Percentiles rank a stretch among this genome's conserved stretches.
Conservation (phyloP, 1,139 yeast species). For the Geotrichum australiense region DNA sequence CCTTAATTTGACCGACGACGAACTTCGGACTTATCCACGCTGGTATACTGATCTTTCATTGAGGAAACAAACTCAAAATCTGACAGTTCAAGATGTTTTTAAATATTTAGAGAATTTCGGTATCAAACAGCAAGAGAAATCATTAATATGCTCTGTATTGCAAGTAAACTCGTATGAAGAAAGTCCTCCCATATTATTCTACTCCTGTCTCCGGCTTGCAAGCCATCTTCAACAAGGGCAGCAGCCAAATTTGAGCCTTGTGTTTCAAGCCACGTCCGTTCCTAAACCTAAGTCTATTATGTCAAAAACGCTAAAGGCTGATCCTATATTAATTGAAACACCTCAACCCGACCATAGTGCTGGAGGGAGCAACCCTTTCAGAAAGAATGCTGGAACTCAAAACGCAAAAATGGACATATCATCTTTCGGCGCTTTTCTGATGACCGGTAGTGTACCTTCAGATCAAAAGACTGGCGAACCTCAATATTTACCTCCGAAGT, state of each 20-base stretch:
- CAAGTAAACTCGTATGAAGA: constrained; percentile 31
- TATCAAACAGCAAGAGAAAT: constrained; percentile 30
- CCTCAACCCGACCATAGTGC: constrained; percentile 13
- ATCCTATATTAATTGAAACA: constrained; percentile 13
- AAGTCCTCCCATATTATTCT: constrained; percentile 37
- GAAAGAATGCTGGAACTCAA: constrained; percentile 19
- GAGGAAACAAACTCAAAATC: constrained; percentile 33
- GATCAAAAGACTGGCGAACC: constrained; percentile 6
- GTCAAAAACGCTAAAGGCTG: constrained; percentile 28
- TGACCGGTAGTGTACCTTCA: constrained; percentile 31
- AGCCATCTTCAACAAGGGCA: constrained; percentile 36
- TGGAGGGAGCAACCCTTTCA: constrained; percentile 27
- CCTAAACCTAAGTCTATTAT: constrained; percentile 36
- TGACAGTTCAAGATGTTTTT: constrained; percentile 35
- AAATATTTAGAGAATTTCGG: constrained; percentile 39
- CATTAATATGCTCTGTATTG: constrained; percentile 26
- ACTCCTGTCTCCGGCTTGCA: constrained; percentile 35
- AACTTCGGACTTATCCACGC: constrained; percentile 36
- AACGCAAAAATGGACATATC: constrained; percentile 31
- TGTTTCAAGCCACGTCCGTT: constrained; percentile 33
- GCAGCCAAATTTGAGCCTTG: constrained; percentile 25
- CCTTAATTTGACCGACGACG: constrained; percentile 36
- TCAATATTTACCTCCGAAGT: constrained; percentile 14
- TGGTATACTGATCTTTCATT: constrained; percentile 40
- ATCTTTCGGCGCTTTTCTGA: constrained; percentile 33